phyloP scores from a whole-genome alignment of 768 basidiomycete species.

The Sarcodon aspratus region DNA sequence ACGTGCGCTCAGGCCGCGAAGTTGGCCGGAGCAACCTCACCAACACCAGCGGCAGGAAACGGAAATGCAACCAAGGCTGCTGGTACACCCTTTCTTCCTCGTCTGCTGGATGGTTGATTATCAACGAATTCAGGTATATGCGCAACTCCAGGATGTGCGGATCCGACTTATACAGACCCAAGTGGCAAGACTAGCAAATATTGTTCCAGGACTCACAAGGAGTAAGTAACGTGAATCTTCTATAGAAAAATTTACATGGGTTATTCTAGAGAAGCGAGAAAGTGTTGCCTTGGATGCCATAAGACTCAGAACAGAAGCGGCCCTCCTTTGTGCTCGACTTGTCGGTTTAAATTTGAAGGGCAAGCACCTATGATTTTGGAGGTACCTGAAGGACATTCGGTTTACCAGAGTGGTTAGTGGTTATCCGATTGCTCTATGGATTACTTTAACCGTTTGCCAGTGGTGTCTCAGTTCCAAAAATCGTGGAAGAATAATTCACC shows the following conservation, averaged over 20 bases:
- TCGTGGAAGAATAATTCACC: slow-evolving; percentile 41
- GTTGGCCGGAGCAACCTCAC: neutral
- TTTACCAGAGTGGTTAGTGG: neutral
- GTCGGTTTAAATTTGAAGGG: slow-evolving; percentile 28
- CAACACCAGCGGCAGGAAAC: neutral
- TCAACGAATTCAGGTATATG: neutral
- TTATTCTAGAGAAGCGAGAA: slow-evolving; percentile 19
- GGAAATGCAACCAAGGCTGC: neutral
- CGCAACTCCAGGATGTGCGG: slow-evolving; percentile 26
- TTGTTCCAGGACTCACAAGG: slow-evolving; percentile 40
- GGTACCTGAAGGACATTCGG: neutral
- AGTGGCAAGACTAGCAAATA: slow-evolving; percentile 32
- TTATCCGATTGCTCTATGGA: too few species aligned
- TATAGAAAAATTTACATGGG: slow-evolving; percentile 7
- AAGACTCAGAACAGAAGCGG: slow-evolving; percentile 41
- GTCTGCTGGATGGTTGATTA: neutral
- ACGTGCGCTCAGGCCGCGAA: slow-evolving; percentile 2
- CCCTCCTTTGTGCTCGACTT: slow-evolving; percentile 46
- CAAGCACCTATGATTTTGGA: neutral
- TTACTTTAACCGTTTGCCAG: too few species aligned
- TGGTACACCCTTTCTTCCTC: neutral
- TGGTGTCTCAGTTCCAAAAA: slow-evolving; percentile 10
- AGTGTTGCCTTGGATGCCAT: slow-evolving; percentile 49
- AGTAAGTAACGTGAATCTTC: slow-evolving; percentile 27
- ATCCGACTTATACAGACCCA: slow-evolving; percentile 26